These are phyloP conservation scores for Melampsora larici-populina DNA, from an alignment of 1,284 basidiomycete genomes.

Conservation along the genomic window DNA sequence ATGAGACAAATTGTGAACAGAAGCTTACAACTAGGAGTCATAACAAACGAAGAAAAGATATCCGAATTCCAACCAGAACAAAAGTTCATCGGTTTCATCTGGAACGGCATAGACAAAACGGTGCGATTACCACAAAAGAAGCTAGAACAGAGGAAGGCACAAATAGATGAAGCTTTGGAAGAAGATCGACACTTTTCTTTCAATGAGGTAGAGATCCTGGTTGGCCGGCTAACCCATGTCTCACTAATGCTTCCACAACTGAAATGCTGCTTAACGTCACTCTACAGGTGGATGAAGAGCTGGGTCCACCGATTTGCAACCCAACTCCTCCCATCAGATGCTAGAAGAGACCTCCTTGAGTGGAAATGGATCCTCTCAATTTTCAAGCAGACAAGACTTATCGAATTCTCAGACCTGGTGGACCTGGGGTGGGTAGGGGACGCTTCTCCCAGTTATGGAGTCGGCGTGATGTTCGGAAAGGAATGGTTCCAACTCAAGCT, in stretches of 20 bases:
- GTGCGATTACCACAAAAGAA: background rate
- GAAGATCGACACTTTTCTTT: background rate
- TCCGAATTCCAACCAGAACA: background rate
- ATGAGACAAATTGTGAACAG: background rate
- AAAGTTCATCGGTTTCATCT: conserved; percentile 21
- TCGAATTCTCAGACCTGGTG: background rate
- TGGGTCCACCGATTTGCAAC: background rate
- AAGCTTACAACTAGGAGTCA: background rate
- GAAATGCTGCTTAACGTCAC: background rate
- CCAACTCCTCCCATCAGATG: background rate
- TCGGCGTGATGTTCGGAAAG: background rate
- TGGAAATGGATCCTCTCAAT: background rate
- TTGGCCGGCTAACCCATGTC: background rate
- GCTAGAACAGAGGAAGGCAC: background rate
- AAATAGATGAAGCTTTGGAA: background rate
- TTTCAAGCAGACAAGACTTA: conserved; percentile 13
- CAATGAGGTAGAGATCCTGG: background rate
- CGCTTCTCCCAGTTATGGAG: background rate
- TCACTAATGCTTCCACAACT: background rate
- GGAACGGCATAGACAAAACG: conserved; percentile 10
- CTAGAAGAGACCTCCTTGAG: background rate
- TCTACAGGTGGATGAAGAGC: background rate
- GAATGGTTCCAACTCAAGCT: conserved; percentile 9
- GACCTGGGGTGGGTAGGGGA: conserved; percentile 9
- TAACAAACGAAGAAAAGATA: background rate